These are phyloP conservation scores for Oryza coarctata DNA, from an alignment of 176 grass and related monocot species.

Conservation along the genomic window DNA sequence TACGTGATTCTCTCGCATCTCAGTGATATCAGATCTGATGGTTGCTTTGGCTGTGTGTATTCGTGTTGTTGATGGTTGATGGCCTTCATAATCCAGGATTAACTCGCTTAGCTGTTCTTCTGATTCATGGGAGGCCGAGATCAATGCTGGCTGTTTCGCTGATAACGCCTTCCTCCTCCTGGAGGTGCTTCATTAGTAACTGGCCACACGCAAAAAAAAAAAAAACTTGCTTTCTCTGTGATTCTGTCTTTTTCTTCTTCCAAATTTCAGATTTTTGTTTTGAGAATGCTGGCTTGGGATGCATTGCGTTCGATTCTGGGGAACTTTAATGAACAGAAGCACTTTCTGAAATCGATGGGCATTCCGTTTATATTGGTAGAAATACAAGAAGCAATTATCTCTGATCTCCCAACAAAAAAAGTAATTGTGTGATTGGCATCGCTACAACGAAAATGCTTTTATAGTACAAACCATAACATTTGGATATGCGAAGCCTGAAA, in stretches of 20 bases:
- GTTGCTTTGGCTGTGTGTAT: background rate
- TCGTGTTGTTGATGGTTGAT: background rate
- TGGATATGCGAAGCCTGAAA: too few relatives aligned
- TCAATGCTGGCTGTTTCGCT: constrained; percentile 60
- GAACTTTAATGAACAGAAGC: too few relatives aligned
- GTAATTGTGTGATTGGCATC: too few relatives aligned
- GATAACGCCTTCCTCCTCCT: constrained; percentile 40
- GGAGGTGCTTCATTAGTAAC: constrained; percentile 73
- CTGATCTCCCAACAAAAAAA: too few relatives aligned
- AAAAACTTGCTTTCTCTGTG: background rate
- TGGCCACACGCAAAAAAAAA: constrained; percentile 37
- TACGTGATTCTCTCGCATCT: background rate
- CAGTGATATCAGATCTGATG: background rate
- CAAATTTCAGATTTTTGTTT: background rate
- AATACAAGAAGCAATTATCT: too few relatives aligned
- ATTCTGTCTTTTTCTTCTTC: background rate
- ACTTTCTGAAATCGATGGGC: too few relatives aligned
- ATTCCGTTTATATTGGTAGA: too few relatives aligned
- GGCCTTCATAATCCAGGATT: constrained; percentile 77
- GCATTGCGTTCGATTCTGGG: too few relatives aligned
- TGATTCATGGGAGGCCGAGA: constrained; percentile 76
- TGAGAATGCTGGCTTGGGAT: too few relatives aligned
- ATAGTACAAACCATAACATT: too few relatives aligned
- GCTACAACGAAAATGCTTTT: too few relatives aligned
- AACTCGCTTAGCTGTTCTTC: constrained; percentile 57